These are phyloP conservation scores for Parastagonospora nodorum DNA, from an alignment of 2,329 filamentous ascomycete genomes.

Conservation along the genomic window DNA sequence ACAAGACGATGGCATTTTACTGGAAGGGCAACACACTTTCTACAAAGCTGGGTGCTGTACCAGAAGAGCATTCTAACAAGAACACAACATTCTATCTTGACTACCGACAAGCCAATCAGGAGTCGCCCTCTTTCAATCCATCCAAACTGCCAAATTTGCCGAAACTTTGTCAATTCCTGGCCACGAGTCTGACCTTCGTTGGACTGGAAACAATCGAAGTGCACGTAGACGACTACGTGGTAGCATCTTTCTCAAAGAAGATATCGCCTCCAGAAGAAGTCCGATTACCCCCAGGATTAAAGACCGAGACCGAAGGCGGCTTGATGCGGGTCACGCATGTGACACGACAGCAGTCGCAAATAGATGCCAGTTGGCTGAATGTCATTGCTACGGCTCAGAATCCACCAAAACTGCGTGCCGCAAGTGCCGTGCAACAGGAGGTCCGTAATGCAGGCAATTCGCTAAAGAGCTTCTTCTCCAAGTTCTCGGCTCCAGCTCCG, in stretches of 20 bases:
- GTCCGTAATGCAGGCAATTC: conserved; percentile 42
- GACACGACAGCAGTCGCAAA: conserved; percentile 84
- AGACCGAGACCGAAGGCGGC: conserved; percentile 81
- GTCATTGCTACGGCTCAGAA: conserved; percentile 82
- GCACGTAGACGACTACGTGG: conserved; percentile 84
- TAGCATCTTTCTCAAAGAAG: conserved; percentile 82
- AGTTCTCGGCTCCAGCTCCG: conserved; percentile 35
- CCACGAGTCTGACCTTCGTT: conserved; percentile 95
- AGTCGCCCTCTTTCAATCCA: conserved; percentile 44
- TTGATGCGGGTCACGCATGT: conserved; percentile 86
- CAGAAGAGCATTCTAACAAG: conserved; percentile 66
- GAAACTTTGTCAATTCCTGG: conserved; percentile 87
- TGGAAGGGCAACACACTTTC: conserved; percentile 99
- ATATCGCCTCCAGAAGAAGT: conserved; percentile 77
- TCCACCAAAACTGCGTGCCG: conserved; percentile 37
- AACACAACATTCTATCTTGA: conserved; percentile 94
- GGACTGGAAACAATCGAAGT: conserved; percentile 86
- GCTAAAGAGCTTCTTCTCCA: conserved; percentile 48
- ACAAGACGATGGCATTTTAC: conserved; percentile 96
- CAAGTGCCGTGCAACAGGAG: conserved; percentile 41
- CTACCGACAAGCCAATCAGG: conserved; percentile 77
- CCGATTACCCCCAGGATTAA: conserved; percentile 75
- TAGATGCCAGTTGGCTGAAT: conserved; percentile 88
- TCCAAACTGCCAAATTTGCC: conserved; percentile 85
- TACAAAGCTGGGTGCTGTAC: conserved; percentile 80